Base-by-base conservation (phyloP, 768 basidiomycete genomes). In the Hericium alpestre region DNA sequence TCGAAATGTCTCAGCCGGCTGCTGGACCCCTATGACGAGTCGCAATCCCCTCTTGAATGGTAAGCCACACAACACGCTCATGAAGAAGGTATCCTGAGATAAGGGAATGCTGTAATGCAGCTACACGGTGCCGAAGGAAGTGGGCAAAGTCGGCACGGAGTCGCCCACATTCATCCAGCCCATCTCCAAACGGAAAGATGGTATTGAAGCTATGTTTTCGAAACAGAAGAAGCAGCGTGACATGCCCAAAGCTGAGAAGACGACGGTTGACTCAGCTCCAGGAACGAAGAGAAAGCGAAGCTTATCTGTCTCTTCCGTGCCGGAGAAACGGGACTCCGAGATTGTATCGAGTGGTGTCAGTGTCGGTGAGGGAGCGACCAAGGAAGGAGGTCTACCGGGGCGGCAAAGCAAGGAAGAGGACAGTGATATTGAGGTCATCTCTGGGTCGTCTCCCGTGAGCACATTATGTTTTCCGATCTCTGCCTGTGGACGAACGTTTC, bases 141-240 rank as follows among this genome's bases (percentile, higher is more conserved):
- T 96, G 0, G 94, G 93, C 0, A 94, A 87, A 70, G 87, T 97
- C 3, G 90, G 91, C 8, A 82, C 74, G 8, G 87, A 98, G 65
- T 92, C 88, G 1, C 71, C 87, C 0, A 78, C 83, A 0, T 96
- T 89, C 67, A 83, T 96, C 54, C 77, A 90, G 63, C 93, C 94
- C 0, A 71, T 96, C 18, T 73, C 82, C 9, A 74, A 78, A 49
- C 80, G 93, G 20, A 87, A 87, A 64, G 93, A 94, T 63, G 92
- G 93, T 7, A 95, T 92, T 54, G 76, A 84, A 65, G 84, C 87
- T 9, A 82, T 91, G 80, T 92, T 93, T 60, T 76, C 80, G 1
- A 86, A 81, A 61, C 89, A 90, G 64, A 71, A 64, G 54, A 64
- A 65, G 38, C 32, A 32, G 32, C 7, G 2, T 7, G 8, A 32